Percentiles rank a stretch among this genome's conserved stretches.
These are phyloP conservation scores for Nicotiana tabacum DNA, from an alignment of 257 asterid genomes.

Conservation along the genomic window DNA sequence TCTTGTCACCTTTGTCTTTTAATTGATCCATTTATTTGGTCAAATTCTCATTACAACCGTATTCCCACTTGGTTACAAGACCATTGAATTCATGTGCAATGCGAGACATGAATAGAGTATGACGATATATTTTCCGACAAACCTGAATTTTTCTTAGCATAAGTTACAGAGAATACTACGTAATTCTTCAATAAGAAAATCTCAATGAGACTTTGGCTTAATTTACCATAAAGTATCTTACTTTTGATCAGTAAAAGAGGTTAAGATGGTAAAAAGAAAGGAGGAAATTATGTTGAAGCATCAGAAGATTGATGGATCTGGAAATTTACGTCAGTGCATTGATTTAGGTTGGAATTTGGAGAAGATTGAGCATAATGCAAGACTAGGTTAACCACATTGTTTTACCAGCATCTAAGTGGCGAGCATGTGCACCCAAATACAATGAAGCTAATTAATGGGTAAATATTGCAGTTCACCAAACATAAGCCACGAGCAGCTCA, in stretches of 20 bases:
- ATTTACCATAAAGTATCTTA: background rate
- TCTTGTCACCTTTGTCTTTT: background rate
- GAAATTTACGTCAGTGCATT: slow-evolving; percentile 5
- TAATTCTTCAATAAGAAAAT: background rate
- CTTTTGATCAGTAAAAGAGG: background rate
- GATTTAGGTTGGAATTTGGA: slow-evolving; percentile 10
- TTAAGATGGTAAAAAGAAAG: background rate
- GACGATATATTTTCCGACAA: background rate
- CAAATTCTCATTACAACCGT: background rate
- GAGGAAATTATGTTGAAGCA: background rate
- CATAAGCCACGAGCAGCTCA: slow-evolving; percentile 12
- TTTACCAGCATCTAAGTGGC: background rate
- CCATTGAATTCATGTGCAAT: background rate
- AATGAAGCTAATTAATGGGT: background rate
- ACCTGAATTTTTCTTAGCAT: background rate
- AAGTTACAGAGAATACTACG: background rate
- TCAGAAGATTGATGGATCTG: background rate
- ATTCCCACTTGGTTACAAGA: background rate
- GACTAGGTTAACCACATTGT: slow-evolving; percentile 5
- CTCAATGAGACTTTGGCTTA: background rate
- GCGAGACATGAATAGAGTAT: background rate
- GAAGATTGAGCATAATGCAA: background rate
- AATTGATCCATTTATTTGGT: background rate
- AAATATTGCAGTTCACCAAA: slow-evolving; percentile 21
- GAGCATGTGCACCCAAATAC: background rate